These are phyloP conservation scores for Boehmeria nivea DNA, from an alignment of 306 rosid species.

Conservation along the genomic window DNA sequence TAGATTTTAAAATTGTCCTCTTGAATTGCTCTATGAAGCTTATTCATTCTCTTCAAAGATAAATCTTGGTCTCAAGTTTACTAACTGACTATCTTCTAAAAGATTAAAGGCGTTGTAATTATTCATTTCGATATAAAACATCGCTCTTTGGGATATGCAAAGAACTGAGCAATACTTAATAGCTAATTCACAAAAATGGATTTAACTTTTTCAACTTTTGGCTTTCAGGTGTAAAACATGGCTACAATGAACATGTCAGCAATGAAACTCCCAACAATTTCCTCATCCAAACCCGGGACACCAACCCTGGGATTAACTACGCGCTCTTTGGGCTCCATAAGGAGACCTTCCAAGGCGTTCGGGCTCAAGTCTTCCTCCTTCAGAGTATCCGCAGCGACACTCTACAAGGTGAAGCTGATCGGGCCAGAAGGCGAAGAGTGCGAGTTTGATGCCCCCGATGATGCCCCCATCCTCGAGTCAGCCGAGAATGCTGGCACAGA, in stretches of 20 bases:
- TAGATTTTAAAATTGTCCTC: no score
- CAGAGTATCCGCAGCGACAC: slow-evolving; percentile 48
- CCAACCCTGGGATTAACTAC: slow-evolving; percentile 23
- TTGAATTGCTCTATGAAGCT: no score
- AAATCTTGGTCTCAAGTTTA: no score
- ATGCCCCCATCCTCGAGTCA: slow-evolving; percentile 51
- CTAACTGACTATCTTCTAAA: no score
- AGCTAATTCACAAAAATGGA: no score
- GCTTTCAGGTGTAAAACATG: slow-evolving; percentile 13
- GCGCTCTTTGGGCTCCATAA: slow-evolving; percentile 29
- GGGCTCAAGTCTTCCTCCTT: slow-evolving; percentile 48
- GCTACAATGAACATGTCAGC: slow-evolving; percentile 31
- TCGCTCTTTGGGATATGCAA: no score
- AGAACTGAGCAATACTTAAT: no score
- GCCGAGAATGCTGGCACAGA: slow-evolving; percentile 70
- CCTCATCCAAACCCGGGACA: slow-evolving; percentile 16
- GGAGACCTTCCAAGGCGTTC: slow-evolving; percentile 36
- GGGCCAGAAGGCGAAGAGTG: slow-evolving; percentile 51
- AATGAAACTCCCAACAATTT: slow-evolving; percentile 15
- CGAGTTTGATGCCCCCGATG: slow-evolving; percentile 64
- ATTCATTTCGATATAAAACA: no score
- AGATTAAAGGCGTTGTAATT: no score
- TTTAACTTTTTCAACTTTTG: no score
- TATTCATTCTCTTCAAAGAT: no score
- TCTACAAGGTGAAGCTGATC: slow-evolving; percentile 54